A percentile compares a stretch with the other conserved stretches of the same genome.
phyloP scores from a whole-genome alignment of 208 protist species.

The Zelonia costaricensis region DNA sequence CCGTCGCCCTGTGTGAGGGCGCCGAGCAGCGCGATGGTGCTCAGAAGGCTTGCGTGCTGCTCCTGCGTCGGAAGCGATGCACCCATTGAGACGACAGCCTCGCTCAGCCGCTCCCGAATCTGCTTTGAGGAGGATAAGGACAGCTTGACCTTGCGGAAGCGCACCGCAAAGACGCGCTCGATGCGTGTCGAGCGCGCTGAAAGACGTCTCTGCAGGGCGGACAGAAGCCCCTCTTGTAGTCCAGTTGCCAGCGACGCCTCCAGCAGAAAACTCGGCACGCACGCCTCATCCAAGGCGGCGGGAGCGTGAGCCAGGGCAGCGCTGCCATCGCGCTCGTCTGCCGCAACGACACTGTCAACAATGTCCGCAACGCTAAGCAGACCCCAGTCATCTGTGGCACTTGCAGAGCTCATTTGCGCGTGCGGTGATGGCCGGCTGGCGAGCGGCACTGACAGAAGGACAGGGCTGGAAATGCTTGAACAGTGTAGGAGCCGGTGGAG shows the following conservation, averaged over 20 bases:
- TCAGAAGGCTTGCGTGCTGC: conserved; percentile 25
- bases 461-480: no score
- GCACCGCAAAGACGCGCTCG: conserved; percentile 16
- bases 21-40: conserved; percentile 43
- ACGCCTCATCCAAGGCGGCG: conserved; percentile 3
- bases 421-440: no score
- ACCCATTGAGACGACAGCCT: conserved; percentile 47
- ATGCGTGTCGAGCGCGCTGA: neutral
- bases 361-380: conserved; percentile 73
- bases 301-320: neutral
- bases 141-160: conserved; percentile 21
- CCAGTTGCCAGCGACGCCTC: neutral
- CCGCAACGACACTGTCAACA: conserved; percentile 27
- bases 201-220: neutral
- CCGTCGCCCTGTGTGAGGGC: conserved; percentile 24
- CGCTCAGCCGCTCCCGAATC: conserved; percentile 52
- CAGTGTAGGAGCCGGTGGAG: no score
- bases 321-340: conserved; percentile 23
- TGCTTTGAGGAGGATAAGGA: conserved; percentile 34
- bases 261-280: conserved; percentile 15
- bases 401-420: conserved; percentile 17
- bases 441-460: no score
- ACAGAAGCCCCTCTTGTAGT: conserved; percentile 6
- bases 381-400: conserved; percentile 56
- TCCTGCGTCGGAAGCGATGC: conserved; percentile 31